These are phyloP conservation scores for Senecio squalidus DNA, from an alignment of 140 eudicot species.

Conservation along the genomic window DNA sequence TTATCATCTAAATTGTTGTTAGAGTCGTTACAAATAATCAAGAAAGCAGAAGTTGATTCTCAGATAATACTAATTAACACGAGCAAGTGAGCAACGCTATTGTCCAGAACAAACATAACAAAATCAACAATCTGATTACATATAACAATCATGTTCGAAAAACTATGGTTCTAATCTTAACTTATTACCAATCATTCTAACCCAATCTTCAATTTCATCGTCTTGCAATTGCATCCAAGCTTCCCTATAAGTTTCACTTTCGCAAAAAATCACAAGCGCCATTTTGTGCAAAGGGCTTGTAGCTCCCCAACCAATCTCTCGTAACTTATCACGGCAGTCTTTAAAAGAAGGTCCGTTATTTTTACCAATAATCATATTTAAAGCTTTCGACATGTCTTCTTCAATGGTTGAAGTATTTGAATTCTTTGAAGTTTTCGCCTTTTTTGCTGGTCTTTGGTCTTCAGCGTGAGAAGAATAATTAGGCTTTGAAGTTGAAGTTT, in stretches of 20 bases:
- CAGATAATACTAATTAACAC: background rate
- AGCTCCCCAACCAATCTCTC: conserved; percentile 14
- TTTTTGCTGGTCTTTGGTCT: conserved; percentile 17
- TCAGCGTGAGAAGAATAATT: background rate
- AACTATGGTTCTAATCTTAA: conserved; percentile 3
- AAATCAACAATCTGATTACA: background rate
- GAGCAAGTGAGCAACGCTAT: background rate
- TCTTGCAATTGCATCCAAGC: conserved; percentile 19
- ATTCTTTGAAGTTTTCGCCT: conserved; percentile 1
- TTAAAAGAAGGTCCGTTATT: conserved; percentile 14
- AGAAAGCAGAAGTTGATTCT: background rate
- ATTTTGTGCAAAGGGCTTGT: conserved; percentile 21
- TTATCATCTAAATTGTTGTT: background rate
- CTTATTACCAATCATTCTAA: conserved; percentile 16
- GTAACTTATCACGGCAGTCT: conserved; percentile 15
- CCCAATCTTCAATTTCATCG: conserved; percentile 27
- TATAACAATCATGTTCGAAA: background rate
- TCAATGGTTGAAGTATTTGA: background rate
- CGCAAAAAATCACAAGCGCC: conserved; percentile 22
- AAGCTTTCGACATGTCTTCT: conserved; percentile 10
- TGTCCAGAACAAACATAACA: background rate
- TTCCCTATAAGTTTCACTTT: conserved; percentile 22
- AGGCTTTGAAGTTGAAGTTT: conserved; percentile 13
- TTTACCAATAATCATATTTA: background rate
- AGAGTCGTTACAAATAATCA: background rate